phyloP scores from a whole-genome alignment of 1,139 yeast genomes.

The Petasospora rhodanensis region DNA sequence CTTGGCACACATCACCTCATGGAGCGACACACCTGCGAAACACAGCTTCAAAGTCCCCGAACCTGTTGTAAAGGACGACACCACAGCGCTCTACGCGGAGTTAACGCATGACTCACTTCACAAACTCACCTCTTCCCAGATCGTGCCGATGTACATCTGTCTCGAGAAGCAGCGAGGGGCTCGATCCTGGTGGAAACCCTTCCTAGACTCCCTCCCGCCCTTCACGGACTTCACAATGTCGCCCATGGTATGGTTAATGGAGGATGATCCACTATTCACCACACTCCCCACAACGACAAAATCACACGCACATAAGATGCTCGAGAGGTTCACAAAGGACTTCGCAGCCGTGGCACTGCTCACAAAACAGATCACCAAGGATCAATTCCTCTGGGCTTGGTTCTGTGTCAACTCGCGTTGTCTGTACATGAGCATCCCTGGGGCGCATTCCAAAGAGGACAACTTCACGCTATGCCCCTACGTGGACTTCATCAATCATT shows the following conservation, averaged over 20 bases:
- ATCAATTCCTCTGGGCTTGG: conserved; percentile 65
- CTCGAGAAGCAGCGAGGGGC: conserved; percentile 15
- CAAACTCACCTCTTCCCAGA: conserved; percentile 31
- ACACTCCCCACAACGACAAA: conserved; percentile 39
- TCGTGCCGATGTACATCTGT: conserved; percentile 16
- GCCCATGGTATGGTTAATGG: conserved; percentile 49
- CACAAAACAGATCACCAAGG: conserved; percentile 18
- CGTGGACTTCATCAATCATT: conserved; percentile 85
- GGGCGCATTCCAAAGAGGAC: conserved; percentile 43
- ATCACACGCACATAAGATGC: conserved; percentile 35
- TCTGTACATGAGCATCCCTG: conserved; percentile 67
- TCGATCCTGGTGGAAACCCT: conserved; percentile 61
- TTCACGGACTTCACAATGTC: conserved; percentile 41
- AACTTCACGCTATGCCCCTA: conserved; percentile 89
- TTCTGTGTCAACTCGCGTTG: conserved; percentile 89
- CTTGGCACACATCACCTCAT: conserved; percentile 36
- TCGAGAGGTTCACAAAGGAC: conserved; percentile 37
- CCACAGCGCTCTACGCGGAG: conserved; percentile 26
- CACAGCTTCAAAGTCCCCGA: conserved; percentile 23
- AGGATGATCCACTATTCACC: conserved; percentile 27
- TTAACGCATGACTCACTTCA: conserved; percentile 22
- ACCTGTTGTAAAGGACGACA: conserved; percentile 24
- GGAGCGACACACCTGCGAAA: conserved; percentile 21
- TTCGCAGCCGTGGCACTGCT: conserved; percentile 29
- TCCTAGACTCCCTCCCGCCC: conserved; percentile 53